Evolutionary conservation across 1,139 yeast genomes (phyloP), one percentile per base, ranked within the genome.

Genomic region (Saccharomycopsis hybrid): DNA sequence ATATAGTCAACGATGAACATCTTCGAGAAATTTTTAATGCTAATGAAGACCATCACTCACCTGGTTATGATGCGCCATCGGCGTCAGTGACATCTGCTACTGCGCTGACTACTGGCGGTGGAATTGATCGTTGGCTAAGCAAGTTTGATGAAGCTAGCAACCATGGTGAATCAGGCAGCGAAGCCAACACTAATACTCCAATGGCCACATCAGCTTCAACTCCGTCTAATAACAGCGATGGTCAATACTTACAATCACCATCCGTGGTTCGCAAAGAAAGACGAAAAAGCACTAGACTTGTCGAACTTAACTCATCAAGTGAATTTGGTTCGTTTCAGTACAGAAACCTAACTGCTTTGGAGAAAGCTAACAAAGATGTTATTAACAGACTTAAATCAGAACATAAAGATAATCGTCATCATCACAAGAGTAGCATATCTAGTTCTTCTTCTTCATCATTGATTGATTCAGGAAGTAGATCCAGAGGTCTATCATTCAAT

Each of bases 321-420:
- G 97, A 90, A 59, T 94, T 92, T 74, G 99, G 99, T 0, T 83
- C 94, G 2, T 94, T 94, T 65, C 83, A 87, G 55, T 94, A 87
- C 66, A 75, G 96, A 58, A 94, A 94, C 63, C 69, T 94, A 55
- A 82, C 92, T 9, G 94, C 94, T 3, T 72, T 94, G 55, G 98
- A 92, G 59, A 86, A 85, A 60, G 97, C 96, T 18, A 94, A 94
- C 61, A 88, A 87, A 62, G 97, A 90, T 65, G 90, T 87, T 13
- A 87, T 94, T 54, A 86, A 86, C 60, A 71, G 96, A 56, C 74
- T 94, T 60, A 86, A 88, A 60, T 82, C 75, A 44, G 97, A 92
- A 62, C 96, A 87, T 65, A 41, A 44, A 43, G 53, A 52, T 33
- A n/a, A n/a, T n/a, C n/a, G n/a, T n/a, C n/a, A n/a, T n/a, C n/a